These are phyloP conservation scores for Trypanosoma grayi DNA, from an alignment of 208 protist species.

Conservation along the genomic window DNA sequence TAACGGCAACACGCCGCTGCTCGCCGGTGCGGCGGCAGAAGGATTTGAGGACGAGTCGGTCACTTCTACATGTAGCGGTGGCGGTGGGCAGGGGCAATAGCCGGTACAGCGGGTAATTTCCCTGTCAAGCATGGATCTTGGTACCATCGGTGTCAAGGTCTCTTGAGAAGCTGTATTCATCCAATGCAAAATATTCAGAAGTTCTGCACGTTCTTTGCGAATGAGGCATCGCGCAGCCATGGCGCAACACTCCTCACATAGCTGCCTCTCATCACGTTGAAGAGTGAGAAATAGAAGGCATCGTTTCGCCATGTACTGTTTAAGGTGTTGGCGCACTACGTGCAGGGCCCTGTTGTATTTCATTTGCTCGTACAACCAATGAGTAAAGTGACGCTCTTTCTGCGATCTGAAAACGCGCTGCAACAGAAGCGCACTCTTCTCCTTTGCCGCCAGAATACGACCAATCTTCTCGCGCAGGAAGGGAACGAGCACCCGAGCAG, in stretches of 20 bases:
- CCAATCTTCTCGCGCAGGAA: slow-evolving; percentile 44
- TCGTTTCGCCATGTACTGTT: slow-evolving; percentile 44
- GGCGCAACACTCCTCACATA: slow-evolving; percentile 47
- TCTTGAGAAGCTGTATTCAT: slow-evolving; percentile 10
- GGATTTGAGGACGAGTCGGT: neutral
- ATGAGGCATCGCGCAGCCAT: slow-evolving; percentile 37
- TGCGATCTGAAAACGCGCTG: slow-evolving; percentile 67
- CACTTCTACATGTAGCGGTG: neutral
- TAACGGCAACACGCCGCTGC: neutral
- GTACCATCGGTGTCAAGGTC: slow-evolving; percentile 12
- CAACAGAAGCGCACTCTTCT: slow-evolving; percentile 49
- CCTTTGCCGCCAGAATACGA: slow-evolving; percentile 38
- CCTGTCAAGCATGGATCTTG: slow-evolving; percentile 5
- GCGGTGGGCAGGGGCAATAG: neutral
- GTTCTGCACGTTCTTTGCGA: slow-evolving; percentile 54
- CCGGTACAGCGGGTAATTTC: slow-evolving; percentile 9
- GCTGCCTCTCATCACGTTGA: slow-evolving; percentile 58
- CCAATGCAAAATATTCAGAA: slow-evolving; percentile 31
- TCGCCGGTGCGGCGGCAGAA: neutral
- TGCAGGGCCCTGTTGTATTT: slow-evolving; percentile 40
- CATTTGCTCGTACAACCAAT: slow-evolving; percentile 57
- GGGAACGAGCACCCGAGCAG: slow-evolving; percentile 41
- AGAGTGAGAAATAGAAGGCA: slow-evolving; percentile 31
- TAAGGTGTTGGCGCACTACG: slow-evolving; percentile 35
- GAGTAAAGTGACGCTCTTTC: slow-evolving; percentile 49